Base-by-base conservation (phyloP, 1,139 yeast species). In the Debaryomyces fabryi region DNA sequence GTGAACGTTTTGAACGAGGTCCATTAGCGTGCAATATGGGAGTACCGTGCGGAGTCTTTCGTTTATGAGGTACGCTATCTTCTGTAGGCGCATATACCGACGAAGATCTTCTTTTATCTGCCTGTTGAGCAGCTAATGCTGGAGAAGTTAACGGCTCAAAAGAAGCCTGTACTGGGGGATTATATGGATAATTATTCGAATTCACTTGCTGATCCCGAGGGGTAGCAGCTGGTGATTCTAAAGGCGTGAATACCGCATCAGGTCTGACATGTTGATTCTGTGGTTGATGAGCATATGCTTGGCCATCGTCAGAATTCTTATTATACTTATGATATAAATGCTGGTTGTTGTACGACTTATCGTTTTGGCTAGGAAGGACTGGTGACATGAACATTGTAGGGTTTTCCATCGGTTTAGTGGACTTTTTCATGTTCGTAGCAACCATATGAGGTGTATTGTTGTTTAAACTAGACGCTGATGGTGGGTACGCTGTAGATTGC, bases 221-320 rank as follows among this genome's bases (percentile, higher is more conserved):
- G 1, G 88, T 82, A 21, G 80, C 84, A 3, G 87, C 86, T 0
- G 96, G 96, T 2, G 91, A 85, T 10, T 86, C 81, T 46, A 88
- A 71, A 0, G 96, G 95, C 0, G 95, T 87, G 64, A 83, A 86
- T 4, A 80, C 78, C 8, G 77, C 77, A 48, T 75, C 80, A 0
- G 81, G 79, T 30, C 76, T 60, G 1, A 76, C 70, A 50, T 72
- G 75, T 40, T 62, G 71, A 49, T 47, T 59, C 13, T 51, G 62
- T 2, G 57, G 57, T 39, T 55, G 55, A 33, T 55, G 57, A 37
- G 59, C 56, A 23, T 32, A 20, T 5, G 49, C 39, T 16, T 37
- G 43, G n/a, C 41, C 15, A 18, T 49, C 52, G 12, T 13, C 18
- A 50, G 42, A 43, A 45, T 44, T 48, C 21, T 46, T 38, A 37